phyloP scores from a whole-genome alignment of 257 asterid species.

The Gardenia jasminoides region DNA sequence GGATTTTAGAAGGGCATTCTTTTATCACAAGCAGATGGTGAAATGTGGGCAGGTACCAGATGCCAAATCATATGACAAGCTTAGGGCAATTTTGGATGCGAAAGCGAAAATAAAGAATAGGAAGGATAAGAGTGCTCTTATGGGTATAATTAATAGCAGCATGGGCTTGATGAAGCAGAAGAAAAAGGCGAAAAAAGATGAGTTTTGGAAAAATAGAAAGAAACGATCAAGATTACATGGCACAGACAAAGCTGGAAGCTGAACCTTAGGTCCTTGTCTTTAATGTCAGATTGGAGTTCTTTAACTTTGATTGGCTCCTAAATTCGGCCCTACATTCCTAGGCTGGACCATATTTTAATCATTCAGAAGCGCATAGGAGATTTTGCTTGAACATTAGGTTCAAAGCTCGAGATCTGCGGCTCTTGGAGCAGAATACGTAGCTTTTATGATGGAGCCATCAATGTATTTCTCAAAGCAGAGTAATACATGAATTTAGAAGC shows the following conservation, averaged over 20 bases:
- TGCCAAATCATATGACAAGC: constrained; percentile 67
- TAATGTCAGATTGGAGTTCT: background rate
- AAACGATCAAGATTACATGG: constrained; percentile 38
- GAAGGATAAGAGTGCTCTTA: constrained; percentile 83
- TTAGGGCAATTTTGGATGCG: constrained; percentile 70
- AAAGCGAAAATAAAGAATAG: constrained; percentile 71
- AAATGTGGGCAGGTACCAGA: constrained; percentile 82
- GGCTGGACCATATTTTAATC: too few species aligned
- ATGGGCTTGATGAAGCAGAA: constrained; percentile 66
- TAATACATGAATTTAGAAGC: background rate
- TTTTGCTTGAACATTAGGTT: constrained; percentile 1
- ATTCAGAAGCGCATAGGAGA: background rate
- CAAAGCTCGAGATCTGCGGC: background rate
- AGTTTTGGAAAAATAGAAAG: constrained; percentile 78
- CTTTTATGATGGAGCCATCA: background rate
- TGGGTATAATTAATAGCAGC: constrained; percentile 78
- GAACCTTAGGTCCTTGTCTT: constrained; percentile 8
- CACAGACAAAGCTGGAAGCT: constrained; percentile 17
- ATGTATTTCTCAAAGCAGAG: background rate
- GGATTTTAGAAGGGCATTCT: constrained; percentile 90
- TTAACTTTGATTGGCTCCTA: background rate
- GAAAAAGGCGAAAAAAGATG: constrained; percentile 79
- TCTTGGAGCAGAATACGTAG: background rate
- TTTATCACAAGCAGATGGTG: constrained; percentile 85
- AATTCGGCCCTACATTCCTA: background rate